These are phyloP conservation scores for Austroboletus novae-zelandiae DNA, from an alignment of 1,284 basidiomycete species.

Conservation along the genomic window DNA sequence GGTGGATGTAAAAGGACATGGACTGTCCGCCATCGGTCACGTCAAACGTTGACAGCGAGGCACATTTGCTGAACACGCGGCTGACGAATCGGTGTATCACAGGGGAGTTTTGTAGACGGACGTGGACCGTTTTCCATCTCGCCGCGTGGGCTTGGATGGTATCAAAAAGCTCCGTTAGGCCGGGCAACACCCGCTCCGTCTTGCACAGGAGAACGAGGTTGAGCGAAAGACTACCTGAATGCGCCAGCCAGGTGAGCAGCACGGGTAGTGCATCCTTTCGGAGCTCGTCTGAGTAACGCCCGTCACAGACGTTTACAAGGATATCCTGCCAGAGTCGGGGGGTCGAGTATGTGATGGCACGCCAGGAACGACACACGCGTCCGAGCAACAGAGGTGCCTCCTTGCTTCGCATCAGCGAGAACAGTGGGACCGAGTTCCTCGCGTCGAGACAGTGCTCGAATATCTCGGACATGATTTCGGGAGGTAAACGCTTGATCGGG, in stretches of 20 bases:
- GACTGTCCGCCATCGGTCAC: conserved; percentile 25
- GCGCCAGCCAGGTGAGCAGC: conserved; percentile 21
- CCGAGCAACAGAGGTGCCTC: conserved; percentile 24
- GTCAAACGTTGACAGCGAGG: conserved; percentile 15
- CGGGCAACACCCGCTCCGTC: conserved; percentile 24
- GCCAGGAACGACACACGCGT: conserved; percentile 25
- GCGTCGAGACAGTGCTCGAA: conserved; percentile 23
- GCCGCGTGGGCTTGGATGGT: conserved; percentile 12
- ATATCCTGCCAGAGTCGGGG: conserved; percentile 24
- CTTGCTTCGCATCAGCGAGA: conserved; percentile 4
- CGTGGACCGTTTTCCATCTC: conserved; percentile 22
- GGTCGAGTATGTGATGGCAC: conserved; percentile 15
- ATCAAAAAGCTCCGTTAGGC: conserved; percentile 20
- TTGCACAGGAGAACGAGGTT: conserved; percentile 19
- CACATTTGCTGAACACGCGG: conserved; percentile 13
- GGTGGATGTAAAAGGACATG: conserved; percentile 4
- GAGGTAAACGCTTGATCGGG: conserved; percentile 27
- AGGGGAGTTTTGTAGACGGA: conserved; percentile 22
- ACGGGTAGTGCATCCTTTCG: conserved; percentile 19
- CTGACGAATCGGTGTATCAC: conserved; percentile 13
- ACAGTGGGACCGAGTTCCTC: background rate
- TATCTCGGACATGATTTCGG: conserved; percentile 26
- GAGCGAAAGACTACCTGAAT: conserved; percentile 24
- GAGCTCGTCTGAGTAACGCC: conserved; percentile 21
- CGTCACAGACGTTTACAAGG: conserved; percentile 22